Base-by-base conservation (phyloP, 2,329 filamentous ascomycete species). In the Diaporthe sp. region DNA sequence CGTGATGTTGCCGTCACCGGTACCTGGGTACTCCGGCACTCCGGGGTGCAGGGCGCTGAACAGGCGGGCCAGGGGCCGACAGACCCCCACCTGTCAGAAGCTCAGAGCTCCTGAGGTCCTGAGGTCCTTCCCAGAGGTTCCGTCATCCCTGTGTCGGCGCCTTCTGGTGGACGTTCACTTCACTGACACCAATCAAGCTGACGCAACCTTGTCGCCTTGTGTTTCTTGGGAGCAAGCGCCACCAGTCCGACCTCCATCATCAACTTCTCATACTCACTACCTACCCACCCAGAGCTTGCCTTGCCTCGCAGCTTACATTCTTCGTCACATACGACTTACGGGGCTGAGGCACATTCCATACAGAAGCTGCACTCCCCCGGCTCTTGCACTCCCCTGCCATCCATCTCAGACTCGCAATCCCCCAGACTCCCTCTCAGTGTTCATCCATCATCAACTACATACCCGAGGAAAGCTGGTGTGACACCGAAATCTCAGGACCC, bases 111-210 rank as follows among this genome's bases (percentile, higher is more conserved):
- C 44, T 22, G n/a, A 13, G 25, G 39, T 17, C 30, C n/a, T n/a
- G n/a, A n/a, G n/a, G n/a, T n/a, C 42, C 15, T 50, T 25, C 44
- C 44, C 42, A 66, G 12, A 66, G 44, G 30, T 51, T 35, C 44
- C 63, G 44, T 66, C 32, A 66, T 53, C 47, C 63, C 47, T 66
- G 63, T 37, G 30, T 50, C 30, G 30, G 42, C 30, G 22, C 63
- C 30, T 4, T 66, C 63, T 53, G 47, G 22, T 25, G 22, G 47
- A 35, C n/a, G 22, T n/a, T 35, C 27, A 17, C 39, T 22, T 39
- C 47, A 53, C 15, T 68, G 63, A 51, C 63, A 53, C 47, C 63
- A 68, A 53, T 53, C 63, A 68, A 68, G 63, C 63, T 68, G 63
- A 68, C 63, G 63, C 63, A 68, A 47, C 63, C 63, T 68, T 39